phyloP scores from a whole-genome alignment of 345 rosid genomes.

The Microthlaspi erraticum region DNA sequence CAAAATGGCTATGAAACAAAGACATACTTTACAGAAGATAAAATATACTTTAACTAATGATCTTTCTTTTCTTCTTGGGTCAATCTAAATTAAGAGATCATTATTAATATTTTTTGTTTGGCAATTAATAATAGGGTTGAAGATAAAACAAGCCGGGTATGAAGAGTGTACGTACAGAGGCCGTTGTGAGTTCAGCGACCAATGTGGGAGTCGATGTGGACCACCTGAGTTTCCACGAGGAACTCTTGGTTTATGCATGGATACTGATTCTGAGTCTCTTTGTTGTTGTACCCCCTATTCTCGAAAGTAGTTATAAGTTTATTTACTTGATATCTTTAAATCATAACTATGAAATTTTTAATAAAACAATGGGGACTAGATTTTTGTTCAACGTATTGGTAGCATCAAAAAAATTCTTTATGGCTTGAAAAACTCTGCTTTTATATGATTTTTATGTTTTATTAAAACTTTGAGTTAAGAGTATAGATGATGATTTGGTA shows the following conservation, averaged over 20 bases:
- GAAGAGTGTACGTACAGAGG: slow-evolving; percentile 14
- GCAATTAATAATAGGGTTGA: background rate
- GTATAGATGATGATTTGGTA: too few species aligned
- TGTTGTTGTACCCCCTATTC: background rate
- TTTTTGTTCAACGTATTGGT: too few species aligned
- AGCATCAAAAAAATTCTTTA: too few species aligned
- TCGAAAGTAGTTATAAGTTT: background rate
- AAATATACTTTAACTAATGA: background rate
- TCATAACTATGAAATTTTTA: background rate
- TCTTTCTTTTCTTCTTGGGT: too few species aligned
- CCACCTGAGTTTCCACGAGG: background rate
- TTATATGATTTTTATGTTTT: too few species aligned
- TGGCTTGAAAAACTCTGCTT: too few species aligned
- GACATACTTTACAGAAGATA: too few species aligned
- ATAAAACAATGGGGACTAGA: too few species aligned
- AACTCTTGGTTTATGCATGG: slow-evolving; percentile 10
- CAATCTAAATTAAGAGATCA: background rate
- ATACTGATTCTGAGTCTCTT: background rate
- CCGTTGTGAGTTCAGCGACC: background rate
- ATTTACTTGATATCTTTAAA: background rate
- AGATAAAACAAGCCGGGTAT: background rate
- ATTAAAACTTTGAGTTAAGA: too few species aligned
- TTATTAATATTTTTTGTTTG: background rate
- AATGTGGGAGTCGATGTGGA: slow-evolving; percentile 31
- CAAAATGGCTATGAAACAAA: background rate